Evolutionary conservation across 2,329 filamentous ascomycete species (phyloP).

Genomic region (Phyllosticta citriasiana): DNA sequence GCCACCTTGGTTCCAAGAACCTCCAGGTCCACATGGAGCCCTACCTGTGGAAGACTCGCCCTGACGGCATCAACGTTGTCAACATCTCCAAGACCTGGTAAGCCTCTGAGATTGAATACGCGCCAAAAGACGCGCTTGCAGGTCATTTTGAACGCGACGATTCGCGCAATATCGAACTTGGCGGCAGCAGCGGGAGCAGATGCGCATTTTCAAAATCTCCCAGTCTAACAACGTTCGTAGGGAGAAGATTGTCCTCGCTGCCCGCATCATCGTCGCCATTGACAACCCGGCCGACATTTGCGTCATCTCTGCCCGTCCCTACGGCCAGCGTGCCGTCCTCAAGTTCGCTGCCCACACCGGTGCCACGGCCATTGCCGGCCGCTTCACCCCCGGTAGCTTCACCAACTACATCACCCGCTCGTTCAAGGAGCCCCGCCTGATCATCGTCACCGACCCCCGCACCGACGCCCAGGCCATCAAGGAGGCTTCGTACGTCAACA

Average conservation of each 20-base stretch:
- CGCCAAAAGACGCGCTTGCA: background rate
- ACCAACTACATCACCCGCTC: constrained; percentile 99
- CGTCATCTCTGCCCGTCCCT: constrained; percentile 98
- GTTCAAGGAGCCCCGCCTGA: constrained; percentile 99
- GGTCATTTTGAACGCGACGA: background rate
- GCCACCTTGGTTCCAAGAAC: constrained; percentile 98
- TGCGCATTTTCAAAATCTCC: background rate
- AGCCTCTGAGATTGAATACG: constrained; percentile 25
- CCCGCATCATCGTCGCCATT: constrained; percentile 95
- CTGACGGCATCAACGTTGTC: constrained; percentile 96
- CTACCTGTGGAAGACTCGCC: constrained; percentile 99
- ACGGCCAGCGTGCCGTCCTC: constrained; percentile 97
- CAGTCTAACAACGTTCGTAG: constrained; percentile 37
- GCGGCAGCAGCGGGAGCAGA: background rate
- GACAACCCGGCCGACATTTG: constrained; percentile 96
- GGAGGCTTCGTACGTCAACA: constrained; percentile 99
- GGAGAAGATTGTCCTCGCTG: constrained; percentile 99
- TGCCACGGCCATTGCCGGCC: constrained; percentile 94
- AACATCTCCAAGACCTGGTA: constrained; percentile 99
- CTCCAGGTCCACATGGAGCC: constrained; percentile 98
- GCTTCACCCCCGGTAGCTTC: constrained; percentile 99
- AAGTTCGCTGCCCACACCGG: constrained; percentile 99
- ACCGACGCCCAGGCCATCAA: constrained; percentile 99
- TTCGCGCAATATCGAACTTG: background rate
- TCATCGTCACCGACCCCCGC: constrained; percentile 98